phyloP scores from a whole-genome alignment of 495 filamentous ascomycete genomes.

The Jackrogersella minutella region DNA sequence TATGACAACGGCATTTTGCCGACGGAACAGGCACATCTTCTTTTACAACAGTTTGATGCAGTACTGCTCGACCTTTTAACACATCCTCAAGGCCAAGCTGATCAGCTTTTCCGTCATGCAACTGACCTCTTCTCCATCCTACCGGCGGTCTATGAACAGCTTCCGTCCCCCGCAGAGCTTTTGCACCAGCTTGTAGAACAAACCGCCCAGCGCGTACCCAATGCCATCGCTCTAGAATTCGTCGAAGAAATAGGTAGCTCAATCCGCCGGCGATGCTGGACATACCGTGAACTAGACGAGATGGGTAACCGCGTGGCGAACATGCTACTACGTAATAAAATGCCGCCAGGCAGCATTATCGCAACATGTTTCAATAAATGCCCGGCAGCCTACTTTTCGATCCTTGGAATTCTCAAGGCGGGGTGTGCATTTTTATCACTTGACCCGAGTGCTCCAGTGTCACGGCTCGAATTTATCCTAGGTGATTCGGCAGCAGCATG shows the following conservation, averaged over 20 bases:
- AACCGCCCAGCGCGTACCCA: slow-evolving; percentile 51
- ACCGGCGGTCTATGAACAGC: slow-evolving; percentile 55
- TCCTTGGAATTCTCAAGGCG: slow-evolving; percentile 81
- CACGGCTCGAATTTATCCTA: slow-evolving; percentile 71
- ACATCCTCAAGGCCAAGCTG: slow-evolving; percentile 41
- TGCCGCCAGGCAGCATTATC: slow-evolving; percentile 63
- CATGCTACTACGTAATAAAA: slow-evolving; percentile 51
- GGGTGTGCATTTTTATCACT: slow-evolving; percentile 84
- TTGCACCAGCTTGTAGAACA: slow-evolving; percentile 72
- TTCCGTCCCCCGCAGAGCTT: slow-evolving; percentile 55
- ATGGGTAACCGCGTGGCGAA: slow-evolving; percentile 69
- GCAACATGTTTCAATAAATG: slow-evolving; percentile 84
- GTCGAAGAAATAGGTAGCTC: slow-evolving; percentile 50
- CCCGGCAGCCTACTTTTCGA: slow-evolving; percentile 77
- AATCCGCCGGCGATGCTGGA: slow-evolving; percentile 60
- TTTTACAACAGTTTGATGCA: slow-evolving; percentile 69
- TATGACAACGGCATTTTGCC: slow-evolving; percentile 68
- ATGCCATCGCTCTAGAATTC: slow-evolving; percentile 67
- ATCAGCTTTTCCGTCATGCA: slow-evolving; percentile 27
- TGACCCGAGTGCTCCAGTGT: slow-evolving; percentile 68
- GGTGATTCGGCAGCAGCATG: slow-evolving; percentile 64
- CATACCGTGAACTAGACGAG: slow-evolving; percentile 65
- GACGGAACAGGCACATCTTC: slow-evolving; percentile 63
- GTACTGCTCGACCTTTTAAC: slow-evolving; percentile 57
- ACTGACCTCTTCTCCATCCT: slow-evolving; percentile 61